Percentiles rank a stretch among this genome's conserved stretches.
phyloP scores from a whole-genome alignment of 441 rosid genomes.

The Eugenia klotzschiana region DNA sequence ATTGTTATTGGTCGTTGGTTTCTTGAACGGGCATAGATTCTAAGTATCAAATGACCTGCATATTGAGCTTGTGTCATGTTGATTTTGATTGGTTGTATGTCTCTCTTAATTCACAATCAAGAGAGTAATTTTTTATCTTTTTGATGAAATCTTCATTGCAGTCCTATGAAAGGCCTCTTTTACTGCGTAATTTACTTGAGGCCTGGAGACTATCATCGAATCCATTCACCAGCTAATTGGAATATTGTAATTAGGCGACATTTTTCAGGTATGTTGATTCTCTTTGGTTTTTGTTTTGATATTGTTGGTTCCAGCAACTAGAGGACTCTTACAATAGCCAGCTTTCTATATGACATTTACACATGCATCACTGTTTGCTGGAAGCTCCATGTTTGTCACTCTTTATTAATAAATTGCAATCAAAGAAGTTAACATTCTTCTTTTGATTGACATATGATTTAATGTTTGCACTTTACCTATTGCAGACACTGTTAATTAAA shows the following conservation, averaged over 20 bases:
- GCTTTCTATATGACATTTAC: background rate
- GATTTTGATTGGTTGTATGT: background rate
- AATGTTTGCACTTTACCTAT: background rate
- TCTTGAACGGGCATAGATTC: background rate
- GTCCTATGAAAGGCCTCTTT: conserved; percentile 79
- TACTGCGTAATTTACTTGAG: conserved; percentile 87
- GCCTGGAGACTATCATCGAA: conserved; percentile 87
- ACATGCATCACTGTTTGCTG: background rate
- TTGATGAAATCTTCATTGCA: conserved; percentile 23
- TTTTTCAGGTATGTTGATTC: conserved; percentile 54
- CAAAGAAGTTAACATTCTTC: background rate
- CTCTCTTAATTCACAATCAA: background rate
- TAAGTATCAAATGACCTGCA: background rate
- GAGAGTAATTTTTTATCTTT: background rate
- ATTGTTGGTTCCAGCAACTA: background rate
- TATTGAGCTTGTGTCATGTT: background rate
- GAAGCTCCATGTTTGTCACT: background rate
- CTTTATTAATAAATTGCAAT: background rate
- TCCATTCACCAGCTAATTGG: conserved; percentile 93
- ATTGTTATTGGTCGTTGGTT: background rate
- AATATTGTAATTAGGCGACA: conserved; percentile 70
- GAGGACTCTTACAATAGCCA: background rate
- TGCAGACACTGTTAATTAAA: background rate
- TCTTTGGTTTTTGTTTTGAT: background rate
- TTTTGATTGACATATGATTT: background rate